phyloP scores from a whole-genome alignment of 805 yeast genomes.

The Starmerella lactis-condensi region DNA sequence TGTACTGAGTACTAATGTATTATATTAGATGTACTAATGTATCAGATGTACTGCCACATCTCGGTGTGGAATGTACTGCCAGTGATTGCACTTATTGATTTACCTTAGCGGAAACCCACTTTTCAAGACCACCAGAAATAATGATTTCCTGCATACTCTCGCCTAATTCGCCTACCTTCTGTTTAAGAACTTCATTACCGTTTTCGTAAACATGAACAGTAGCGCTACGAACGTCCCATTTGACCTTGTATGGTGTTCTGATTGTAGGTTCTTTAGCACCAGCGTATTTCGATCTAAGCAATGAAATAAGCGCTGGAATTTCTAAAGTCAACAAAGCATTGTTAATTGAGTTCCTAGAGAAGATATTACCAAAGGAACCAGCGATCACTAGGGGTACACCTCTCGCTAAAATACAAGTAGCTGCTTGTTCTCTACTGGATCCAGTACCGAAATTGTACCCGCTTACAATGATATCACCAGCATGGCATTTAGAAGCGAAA shows the following conservation, averaged over 20 bases:
- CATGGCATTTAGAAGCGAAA: conserved; percentile 57
- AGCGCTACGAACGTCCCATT: conserved; percentile 82
- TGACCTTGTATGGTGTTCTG: conserved; percentile 84
- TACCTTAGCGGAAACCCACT: conserved; percentile 49
- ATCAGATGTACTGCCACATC: no score
- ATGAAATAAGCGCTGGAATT: conserved; percentile 67
- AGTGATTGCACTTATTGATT: background rate
- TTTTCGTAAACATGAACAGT: conserved; percentile 58
- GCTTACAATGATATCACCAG: conserved; percentile 77
- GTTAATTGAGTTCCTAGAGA: conserved; percentile 88
- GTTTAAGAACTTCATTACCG: conserved; percentile 42
- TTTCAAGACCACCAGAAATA: conserved; percentile 92
- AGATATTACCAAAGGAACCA: conserved; percentile 94
- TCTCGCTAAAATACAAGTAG: conserved; percentile 89
- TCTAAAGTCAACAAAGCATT: conserved; percentile 88
- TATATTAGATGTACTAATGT: no score
- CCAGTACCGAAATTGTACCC: conserved; percentile 98
- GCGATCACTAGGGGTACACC: conserved; percentile 86
- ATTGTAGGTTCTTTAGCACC: conserved; percentile 54
- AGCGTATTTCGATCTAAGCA: conserved; percentile 50
- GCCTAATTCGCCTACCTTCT: conserved; percentile 91
- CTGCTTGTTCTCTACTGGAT: conserved; percentile 97
- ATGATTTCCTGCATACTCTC: conserved; percentile 90
- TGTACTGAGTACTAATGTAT: background rate
- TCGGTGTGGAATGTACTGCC: no score